Conservation (phyloP, 2,329 filamentous ascomycete species). For the Epichloe hybrida region DNA sequence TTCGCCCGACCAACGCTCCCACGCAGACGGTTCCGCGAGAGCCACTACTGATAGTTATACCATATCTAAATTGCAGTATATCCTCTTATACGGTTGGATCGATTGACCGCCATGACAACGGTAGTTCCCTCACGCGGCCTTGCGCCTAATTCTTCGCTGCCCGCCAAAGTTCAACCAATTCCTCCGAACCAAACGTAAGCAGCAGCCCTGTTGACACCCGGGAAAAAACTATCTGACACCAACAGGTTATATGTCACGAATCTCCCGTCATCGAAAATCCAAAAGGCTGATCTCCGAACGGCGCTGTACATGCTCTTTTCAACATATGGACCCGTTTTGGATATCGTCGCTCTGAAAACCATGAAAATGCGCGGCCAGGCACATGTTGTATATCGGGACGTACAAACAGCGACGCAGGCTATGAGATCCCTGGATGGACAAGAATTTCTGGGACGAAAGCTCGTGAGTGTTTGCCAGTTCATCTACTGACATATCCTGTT, state of each 20-base stretch:
- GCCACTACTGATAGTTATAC: not conserved
- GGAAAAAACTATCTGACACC: conserved; percentile 2
- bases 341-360: conserved; percentile 81
- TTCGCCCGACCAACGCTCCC: not conserved
- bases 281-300: conserved; percentile 75
- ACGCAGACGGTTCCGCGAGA: not conserved
- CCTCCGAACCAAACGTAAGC: conserved; percentile 65
- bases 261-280: conserved; percentile 72
- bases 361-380: conserved; percentile 92
- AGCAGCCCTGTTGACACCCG: not conserved
- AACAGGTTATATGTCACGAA: conserved; percentile 76
- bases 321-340: conserved; percentile 83
- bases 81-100: not conserved
- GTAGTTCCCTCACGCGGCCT: conserved; percentile 27
- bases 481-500: not conserved
- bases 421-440: conserved; percentile 81
- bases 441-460: conserved; percentile 68
- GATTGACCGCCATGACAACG: conserved; percentile 18
- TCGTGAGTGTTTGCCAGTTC: conserved; percentile 44
- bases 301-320: conserved; percentile 89
- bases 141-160: conserved; percentile 27
- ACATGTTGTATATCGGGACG: conserved; percentile 79
- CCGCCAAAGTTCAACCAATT: conserved; percentile 38
- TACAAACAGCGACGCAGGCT: conserved; percentile 84
- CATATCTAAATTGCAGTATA: not conserved